Percentiles rank a stretch among this genome's conserved stretches.
phyloP scores from a whole-genome alignment of 371 early-diverging fungal genomes.

The Mucor velutinosus region DNA sequence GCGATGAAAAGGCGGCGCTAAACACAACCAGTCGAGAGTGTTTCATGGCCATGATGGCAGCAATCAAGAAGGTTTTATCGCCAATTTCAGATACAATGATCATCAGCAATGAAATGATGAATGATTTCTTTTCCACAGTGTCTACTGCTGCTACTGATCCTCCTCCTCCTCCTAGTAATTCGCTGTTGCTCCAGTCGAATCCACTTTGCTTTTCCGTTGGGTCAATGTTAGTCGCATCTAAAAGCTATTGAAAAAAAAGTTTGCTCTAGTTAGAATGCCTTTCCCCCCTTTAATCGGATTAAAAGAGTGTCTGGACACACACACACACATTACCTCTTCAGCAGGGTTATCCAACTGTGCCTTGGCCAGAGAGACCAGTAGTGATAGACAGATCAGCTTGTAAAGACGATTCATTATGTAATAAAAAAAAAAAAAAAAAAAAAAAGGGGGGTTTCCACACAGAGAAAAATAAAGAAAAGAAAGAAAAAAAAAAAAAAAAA shows the following conservation, averaged over 20 bases:
- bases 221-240: neutral
- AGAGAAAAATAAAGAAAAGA: neutral
- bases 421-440: neutral
- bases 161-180: neutral
- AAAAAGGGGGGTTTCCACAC: neutral
- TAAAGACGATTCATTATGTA: slow-evolving; percentile 5
- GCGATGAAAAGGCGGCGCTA: slow-evolving; percentile 82
- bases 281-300: too few species aligned
- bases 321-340: slow-evolving; percentile 26
- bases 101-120: slow-evolving; percentile 72
- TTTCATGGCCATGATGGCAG: slow-evolving; percentile 96
- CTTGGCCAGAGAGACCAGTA: neutral
- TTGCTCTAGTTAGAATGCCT: neutral
- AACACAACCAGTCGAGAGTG: slow-evolving; percentile 88
- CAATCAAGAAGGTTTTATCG: slow-evolving; percentile 97
- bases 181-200: neutral
- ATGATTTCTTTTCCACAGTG: slow-evolving; percentile 34
- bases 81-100: slow-evolving; percentile 95
- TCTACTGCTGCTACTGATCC: neutral
- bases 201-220: neutral
- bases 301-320: neutral
- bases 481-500: neutral
- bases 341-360: slow-evolving; percentile 27
- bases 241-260: neutral
- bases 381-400: slow-evolving; percentile 4